Evolutionary conservation across 2,329 filamentous ascomycete species (phyloP).

Genomic region (Aspergillus tubingensis): DNA sequence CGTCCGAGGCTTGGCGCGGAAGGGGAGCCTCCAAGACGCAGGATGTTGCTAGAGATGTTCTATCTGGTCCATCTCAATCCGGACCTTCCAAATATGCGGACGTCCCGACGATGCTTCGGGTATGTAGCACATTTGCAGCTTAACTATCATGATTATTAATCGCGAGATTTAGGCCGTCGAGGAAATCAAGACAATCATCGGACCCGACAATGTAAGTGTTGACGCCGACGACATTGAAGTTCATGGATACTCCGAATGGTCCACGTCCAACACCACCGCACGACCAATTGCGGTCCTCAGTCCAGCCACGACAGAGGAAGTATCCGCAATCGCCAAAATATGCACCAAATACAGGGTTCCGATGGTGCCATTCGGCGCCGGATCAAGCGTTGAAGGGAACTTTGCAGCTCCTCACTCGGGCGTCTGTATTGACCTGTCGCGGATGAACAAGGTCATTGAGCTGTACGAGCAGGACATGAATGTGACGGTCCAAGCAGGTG

Average conservation of each 20-base stretch:
- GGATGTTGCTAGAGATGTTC: background rate
- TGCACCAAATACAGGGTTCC: constrained; percentile 64
- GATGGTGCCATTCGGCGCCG: constrained; percentile 6
- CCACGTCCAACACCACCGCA: constrained; percentile 55
- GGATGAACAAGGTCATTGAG: constrained; percentile 4
- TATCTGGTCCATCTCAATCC: background rate
- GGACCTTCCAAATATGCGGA: background rate
- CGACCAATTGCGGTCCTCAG: constrained; percentile 62
- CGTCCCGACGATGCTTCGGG: constrained; percentile 1
- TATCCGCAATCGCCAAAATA: constrained; percentile 63
- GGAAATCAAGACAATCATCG: background rate
- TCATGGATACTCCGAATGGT: constrained; percentile 69
- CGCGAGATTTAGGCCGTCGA: background rate
- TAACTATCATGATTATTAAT: background rate
- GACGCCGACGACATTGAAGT: constrained; percentile 62
- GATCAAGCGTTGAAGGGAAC: constrained; percentile 9
- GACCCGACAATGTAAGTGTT: constrained; percentile 58
- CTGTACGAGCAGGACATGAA: constrained; percentile 8
- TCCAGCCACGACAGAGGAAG: constrained; percentile 63
- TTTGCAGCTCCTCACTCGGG: constrained; percentile 5
- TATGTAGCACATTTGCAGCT: background rate
- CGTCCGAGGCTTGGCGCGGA: constrained; percentile 1
- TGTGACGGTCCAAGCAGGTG: constrained; percentile 2
- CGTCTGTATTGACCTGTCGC: background rate
- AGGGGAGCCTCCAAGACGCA: background rate